These are phyloP conservation scores for Pseudonitzschia multiseries DNA, from an alignment of 108 stramenopile species.

Conservation along the genomic window DNA sequence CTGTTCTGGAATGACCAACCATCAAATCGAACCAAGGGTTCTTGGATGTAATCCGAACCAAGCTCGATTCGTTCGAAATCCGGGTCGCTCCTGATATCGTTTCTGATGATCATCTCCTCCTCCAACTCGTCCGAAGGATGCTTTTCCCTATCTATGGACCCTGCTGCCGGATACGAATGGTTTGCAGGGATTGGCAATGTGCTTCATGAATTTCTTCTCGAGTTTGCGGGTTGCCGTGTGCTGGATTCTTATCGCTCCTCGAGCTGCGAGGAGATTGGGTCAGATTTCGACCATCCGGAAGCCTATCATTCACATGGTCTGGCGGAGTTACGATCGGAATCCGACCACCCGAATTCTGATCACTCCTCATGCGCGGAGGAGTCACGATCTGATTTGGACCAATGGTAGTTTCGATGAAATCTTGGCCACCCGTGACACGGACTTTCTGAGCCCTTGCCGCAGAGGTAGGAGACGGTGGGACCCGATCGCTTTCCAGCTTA, in stretches of 20 bases:
- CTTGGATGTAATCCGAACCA: neutral
- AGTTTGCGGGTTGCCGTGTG: conserved; percentile 3
- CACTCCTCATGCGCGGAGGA: too few relatives aligned
- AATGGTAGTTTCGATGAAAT: too few relatives aligned
- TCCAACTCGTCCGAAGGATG: neutral
- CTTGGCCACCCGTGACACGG: neutral
- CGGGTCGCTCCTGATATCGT: neutral
- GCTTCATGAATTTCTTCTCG: neutral
- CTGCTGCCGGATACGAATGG: conserved; percentile 1
- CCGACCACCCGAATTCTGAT: neutral
- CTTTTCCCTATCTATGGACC: neutral
- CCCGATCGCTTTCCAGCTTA: conserved; percentile 14
- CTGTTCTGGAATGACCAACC: conserved; percentile 32
- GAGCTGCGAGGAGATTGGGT: neutral
- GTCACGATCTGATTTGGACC: neutral
- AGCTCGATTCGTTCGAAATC: neutral
- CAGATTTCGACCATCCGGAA: neutral
- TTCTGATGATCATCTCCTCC: neutral
- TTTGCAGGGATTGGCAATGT: conserved; percentile 14
- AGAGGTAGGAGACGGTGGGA: neutral
- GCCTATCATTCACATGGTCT: too few relatives aligned
- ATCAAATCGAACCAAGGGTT: conserved; percentile 32
- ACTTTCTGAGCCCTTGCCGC: neutral
- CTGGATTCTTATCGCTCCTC: neutral
- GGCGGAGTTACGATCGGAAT: too few relatives aligned